phyloP scores from a whole-genome alignment of 1,284 basidiomycete genomes.

The Spongispora temasekensis region DNA sequence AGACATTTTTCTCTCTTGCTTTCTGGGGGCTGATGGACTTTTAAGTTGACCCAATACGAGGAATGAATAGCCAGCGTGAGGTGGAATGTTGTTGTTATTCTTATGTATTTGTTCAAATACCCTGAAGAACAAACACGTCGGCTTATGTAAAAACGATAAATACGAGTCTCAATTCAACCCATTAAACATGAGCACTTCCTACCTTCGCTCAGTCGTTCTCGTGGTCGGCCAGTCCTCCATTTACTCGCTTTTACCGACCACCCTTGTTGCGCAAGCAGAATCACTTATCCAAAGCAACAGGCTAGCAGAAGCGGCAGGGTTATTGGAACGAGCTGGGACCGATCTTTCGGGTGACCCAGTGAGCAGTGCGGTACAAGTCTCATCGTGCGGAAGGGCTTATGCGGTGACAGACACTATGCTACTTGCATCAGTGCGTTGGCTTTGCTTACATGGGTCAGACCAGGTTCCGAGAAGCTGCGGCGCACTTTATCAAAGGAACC shows the following conservation, averaged over 20 bases:
- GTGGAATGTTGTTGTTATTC: constrained; percentile 20
- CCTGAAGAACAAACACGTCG: too few relatives aligned
- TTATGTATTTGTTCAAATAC: too few relatives aligned
- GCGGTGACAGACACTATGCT: constrained; percentile 61
- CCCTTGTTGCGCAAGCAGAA: constrained; percentile 73
- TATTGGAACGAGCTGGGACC: constrained; percentile 48
- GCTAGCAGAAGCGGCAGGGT: constrained; percentile 61
- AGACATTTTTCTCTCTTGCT: neutral
- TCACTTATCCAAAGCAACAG: constrained; percentile 64
- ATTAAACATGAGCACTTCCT: constrained; percentile 32
- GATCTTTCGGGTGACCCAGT: constrained; percentile 17
- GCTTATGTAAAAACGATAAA: constrained; percentile 17
- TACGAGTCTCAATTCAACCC: neutral
- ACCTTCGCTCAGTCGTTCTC: constrained; percentile 65
- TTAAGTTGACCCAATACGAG: constrained; percentile 43
- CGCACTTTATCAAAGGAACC: constrained; percentile 67
- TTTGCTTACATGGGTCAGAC: constrained; percentile 73
- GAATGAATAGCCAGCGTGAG: constrained; percentile 23
- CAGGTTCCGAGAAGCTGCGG: constrained; percentile 76
- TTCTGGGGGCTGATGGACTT: constrained; percentile 7
- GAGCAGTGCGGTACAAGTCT: constrained; percentile 3
- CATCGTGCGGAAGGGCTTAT: too few relatives aligned
- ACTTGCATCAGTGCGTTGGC: constrained; percentile 77
- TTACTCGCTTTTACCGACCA: constrained; percentile 70
- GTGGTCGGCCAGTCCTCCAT: constrained; percentile 63